A percentile compares a stretch with the other conserved stretches of the same genome.
Conservation (phyloP, 331 rosid genomes). For the Erythrophleum ivorense region DNA sequence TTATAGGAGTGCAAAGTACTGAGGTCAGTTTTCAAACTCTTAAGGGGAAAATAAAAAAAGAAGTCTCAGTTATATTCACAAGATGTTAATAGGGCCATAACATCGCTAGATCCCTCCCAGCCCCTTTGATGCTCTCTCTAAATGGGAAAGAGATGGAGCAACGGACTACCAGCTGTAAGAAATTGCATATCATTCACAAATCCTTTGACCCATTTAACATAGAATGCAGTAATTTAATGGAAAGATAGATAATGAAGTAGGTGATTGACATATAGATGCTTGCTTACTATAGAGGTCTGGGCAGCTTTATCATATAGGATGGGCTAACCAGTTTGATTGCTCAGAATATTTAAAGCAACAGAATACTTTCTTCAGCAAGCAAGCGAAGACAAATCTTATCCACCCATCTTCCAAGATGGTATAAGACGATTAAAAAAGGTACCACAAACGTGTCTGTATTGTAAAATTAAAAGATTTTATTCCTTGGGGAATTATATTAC, state of each 20-base stretch:
- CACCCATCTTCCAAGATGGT: background rate
- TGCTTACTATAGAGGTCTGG: background rate
- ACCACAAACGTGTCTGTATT: background rate
- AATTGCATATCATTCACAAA: conserved; percentile 2
- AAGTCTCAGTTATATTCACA: background rate
- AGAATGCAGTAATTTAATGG: background rate
- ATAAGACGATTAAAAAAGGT: background rate
- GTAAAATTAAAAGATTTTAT: background rate
- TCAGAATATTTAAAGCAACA: conserved; percentile 19
- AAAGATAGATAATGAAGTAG: background rate
- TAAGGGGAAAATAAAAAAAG: background rate
- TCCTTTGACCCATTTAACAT: background rate
- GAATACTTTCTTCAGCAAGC: conserved; percentile 10
- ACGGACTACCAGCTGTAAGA: background rate
- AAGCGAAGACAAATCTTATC: conserved; percentile 17
- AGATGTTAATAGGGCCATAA: background rate
- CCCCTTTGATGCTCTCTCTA: background rate
- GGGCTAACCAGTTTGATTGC: background rate
- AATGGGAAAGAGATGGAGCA: background rate
- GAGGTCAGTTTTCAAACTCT: background rate
- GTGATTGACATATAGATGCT: background rate
- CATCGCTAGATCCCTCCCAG: background rate
- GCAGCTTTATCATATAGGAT: background rate
- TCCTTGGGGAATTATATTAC: conserved; percentile 3
- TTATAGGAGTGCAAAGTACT: background rate